Conservation (phyloP, 129 eudicot species). For the Flaveria ramosissima region DNA sequence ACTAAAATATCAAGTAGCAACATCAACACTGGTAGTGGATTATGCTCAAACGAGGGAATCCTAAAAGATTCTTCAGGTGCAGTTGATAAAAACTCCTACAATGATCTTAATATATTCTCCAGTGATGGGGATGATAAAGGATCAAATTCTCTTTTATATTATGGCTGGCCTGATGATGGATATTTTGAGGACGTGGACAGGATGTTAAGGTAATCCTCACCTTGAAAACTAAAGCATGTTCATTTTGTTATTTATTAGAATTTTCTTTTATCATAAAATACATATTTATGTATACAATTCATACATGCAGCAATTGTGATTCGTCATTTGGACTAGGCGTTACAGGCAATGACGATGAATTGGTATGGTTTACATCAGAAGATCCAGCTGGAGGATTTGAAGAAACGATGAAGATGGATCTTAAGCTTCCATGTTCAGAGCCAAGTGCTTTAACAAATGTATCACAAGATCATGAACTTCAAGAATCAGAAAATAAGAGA, state of each 20-base stretch:
- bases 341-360: constrained; percentile 57
- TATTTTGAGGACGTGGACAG: constrained; percentile 91
- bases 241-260: neutral
- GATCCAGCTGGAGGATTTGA: constrained; percentile 59
- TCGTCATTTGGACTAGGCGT: constrained; percentile 74
- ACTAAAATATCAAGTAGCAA: constrained; percentile 35
- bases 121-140: constrained; percentile 49
- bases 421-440: constrained; percentile 50
- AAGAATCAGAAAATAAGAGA: constrained; percentile 29
- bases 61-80: constrained; percentile 42
- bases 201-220: constrained; percentile 70
- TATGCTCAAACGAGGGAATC: constrained; percentile 48
- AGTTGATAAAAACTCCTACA: constrained; percentile 47
- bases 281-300: constrained; percentile 4
- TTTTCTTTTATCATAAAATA: neutral
- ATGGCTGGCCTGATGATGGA: constrained; percentile 78
- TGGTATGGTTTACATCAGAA: constrained; percentile 74
- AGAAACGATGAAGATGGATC: constrained; percentile 50
- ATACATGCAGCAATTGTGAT: constrained; percentile 77
- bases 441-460: constrained; percentile 37
- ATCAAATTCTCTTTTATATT: constrained; percentile 56
- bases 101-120: constrained; percentile 50
- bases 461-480: constrained; percentile 37
- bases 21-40: constrained; percentile 35
- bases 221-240: constrained; percentile 14